Base-by-base conservation (phyloP, 768 basidiomycete species). In the Lactarius vividus region DNA sequence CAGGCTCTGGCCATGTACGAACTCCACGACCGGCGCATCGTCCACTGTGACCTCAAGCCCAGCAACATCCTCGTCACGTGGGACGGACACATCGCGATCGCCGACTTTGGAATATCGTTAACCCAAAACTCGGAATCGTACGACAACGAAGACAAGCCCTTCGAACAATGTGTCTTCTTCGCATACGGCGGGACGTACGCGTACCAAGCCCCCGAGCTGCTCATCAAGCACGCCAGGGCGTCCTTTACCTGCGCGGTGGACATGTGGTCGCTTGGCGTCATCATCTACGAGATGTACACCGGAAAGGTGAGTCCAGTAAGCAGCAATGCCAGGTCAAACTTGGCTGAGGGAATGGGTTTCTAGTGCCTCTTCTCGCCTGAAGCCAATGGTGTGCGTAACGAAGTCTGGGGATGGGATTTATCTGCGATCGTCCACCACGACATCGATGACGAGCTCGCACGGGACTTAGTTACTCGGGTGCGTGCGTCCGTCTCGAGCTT, bases 11-110 rank as follows among this genome's bases (percentile, higher is more conserved):
- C 56, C 28, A 62, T 72, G 57, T 59, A 20, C n/a, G 81, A 81
- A 64, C 72, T 82, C 7, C 73, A 80, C 35, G 62, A 73, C 1
- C 75, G 76, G 64, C 72, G 78, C 66, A 72, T 83, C 26, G 80
- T 81, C 52, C 82, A 83, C 67, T 76, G 82, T 26, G 81, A 83
- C 72, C 79, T 83, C 75, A 83, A 83, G 73, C 81, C 81, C 5
- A 75, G 77, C 70, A 76, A 76, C 28, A 66, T 75, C 54, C 65
- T 69, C 53, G 55, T 71, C 57, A 59, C 64, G 2, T 28, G 37
- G 10, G 29, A 57, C 9, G 69, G 70, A 44, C 69, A 70, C 52
- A 64, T 70, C 55, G 65, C 63, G 26, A 58, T 72, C 26, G 63
- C 68, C 40, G 71, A 72, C 52, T 72, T 72, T 61, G 62, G 69